Percentiles rank a stretch among this genome's conserved stretches.
phyloP scores from a whole-genome alignment of 805 yeast species.

The Jamesozyma rosinii region DNA sequence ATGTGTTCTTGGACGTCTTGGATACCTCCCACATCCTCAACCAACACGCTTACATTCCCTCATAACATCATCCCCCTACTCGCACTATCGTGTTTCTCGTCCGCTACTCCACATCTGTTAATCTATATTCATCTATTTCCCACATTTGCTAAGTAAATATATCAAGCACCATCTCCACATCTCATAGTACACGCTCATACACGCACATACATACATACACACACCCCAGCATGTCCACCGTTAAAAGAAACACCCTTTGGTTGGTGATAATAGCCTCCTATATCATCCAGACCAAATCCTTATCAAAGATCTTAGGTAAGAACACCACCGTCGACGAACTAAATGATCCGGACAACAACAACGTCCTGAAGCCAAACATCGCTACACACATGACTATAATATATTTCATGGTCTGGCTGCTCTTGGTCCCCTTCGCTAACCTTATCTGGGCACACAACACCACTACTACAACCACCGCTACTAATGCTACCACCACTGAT shows the following conservation, averaged over 20 bases:
- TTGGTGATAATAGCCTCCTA: slow-evolving; percentile 20
- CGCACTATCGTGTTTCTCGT: too few relatives aligned
- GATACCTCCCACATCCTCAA: too few relatives aligned
- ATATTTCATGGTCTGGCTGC: slow-evolving; percentile 21
- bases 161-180: too few relatives aligned
- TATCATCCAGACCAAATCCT: slow-evolving; percentile 23
- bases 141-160: too few relatives aligned
- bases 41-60: too few relatives aligned
- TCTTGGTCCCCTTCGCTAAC: slow-evolving; percentile 18
- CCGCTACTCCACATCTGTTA: too few relatives aligned
- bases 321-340: slow-evolving; percentile 3
- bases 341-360: slow-evolving; percentile 8
- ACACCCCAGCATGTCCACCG: neutral
- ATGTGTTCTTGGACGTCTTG: too few relatives aligned
- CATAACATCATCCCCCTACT: too few relatives aligned
- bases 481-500: neutral
- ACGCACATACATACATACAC: too few relatives aligned
- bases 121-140: too few relatives aligned
- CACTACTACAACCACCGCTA: neutral
- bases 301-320: slow-evolving; percentile 16
- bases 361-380: neutral
- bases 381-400: slow-evolving; percentile 16
- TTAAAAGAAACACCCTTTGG: slow-evolving; percentile 13
- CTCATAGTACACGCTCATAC: too few relatives aligned
- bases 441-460: slow-evolving; percentile 8